Evolutionary conservation across 1,284 basidiomycete genomes (phyloP), one percentile per base, ranked within the genome.

Genomic region (Melampsora abietis-canadensis): DNA sequence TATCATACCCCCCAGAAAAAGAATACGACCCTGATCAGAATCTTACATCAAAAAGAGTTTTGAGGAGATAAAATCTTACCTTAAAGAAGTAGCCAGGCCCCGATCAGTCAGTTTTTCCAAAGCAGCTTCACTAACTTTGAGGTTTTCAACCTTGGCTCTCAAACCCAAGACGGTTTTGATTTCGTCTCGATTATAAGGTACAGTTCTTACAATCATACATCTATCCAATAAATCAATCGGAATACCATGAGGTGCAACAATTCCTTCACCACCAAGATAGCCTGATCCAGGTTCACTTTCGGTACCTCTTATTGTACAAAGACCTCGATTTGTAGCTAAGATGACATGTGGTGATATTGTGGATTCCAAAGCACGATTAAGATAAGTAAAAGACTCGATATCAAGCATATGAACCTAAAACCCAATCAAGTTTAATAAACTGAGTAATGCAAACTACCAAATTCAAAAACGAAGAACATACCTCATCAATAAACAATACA

Each of bases 401-500:
- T 98, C 95, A 78, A 98, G 89, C 95, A 98, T 98, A 84, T 98
- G 95, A 24, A 98, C 94, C 92, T 94, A 79, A 37, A 37, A 14
- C 34, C 34, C 3, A 8, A 34, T 34, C 3, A 34, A 34, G 34
- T 34, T 34, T 34, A 37, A 54, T n/a, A 44, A 34, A 17, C 34
- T 3, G 46, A 31, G 64, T 19, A 15, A 31, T n/a, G 4, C 65
- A 68, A 34, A 2, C 8, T 31, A 24, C 27, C 34, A 34, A 34
- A 4, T 34, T 34, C 34, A 8, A 34, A 34, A 34, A 34, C 34
- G 30, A 47, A 34, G 59, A 44, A 37, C 87, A 76, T 78, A 94
- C 94, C 87, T 98, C 96, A 82, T 98, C 96, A 78, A 98, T 96
- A 83, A 98, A 98, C 10, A 98, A 89, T 1, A 98, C 95, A 17